Conservation (phyloP, 805 yeast genomes). For the Candida sithepensis region DNA sequence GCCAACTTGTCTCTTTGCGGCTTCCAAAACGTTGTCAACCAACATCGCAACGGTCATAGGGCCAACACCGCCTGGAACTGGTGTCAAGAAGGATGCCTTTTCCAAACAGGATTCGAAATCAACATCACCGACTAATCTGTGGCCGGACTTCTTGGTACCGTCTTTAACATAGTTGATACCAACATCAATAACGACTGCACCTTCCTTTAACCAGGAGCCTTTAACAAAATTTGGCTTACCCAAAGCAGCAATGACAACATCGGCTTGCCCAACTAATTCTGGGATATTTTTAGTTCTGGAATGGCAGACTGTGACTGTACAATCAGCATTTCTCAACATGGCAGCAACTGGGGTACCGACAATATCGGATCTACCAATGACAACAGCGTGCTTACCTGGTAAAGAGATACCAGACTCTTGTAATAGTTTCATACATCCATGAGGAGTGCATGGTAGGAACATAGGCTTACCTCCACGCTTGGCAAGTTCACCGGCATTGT, state of each 20-base stretch:
- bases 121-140: conserved; percentile 74
- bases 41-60: conserved; percentile 90
- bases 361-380: conserved; percentile 80
- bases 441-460: conserved; percentile 81
- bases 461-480: conserved; percentile 69
- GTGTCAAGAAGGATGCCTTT: conserved; percentile 67
- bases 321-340: conserved; percentile 63
- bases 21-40: conserved; percentile 64
- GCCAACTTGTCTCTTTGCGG: conserved; percentile 50
- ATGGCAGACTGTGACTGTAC: conserved; percentile 76
- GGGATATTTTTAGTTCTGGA: conserved; percentile 54
- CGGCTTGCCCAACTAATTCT: conserved; percentile 54
- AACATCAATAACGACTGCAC: conserved; percentile 73
- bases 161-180: conserved; percentile 78
- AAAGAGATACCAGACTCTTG: conserved; percentile 52
- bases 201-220: conserved; percentile 70
- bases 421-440: conserved; percentile 69
- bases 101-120: conserved; percentile 55
- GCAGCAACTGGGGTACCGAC: conserved; percentile 81
- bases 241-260: conserved; percentile 73
- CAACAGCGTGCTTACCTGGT: conserved; percentile 73
- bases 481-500: conserved; percentile 72
- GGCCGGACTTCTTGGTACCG: conserved; percentile 61
- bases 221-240: conserved; percentile 69
- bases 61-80: conserved; percentile 91